Evolutionary conservation across 2,329 filamentous ascomycete species (phyloP).

Genomic region (Colletotrichum sp.): DNA sequence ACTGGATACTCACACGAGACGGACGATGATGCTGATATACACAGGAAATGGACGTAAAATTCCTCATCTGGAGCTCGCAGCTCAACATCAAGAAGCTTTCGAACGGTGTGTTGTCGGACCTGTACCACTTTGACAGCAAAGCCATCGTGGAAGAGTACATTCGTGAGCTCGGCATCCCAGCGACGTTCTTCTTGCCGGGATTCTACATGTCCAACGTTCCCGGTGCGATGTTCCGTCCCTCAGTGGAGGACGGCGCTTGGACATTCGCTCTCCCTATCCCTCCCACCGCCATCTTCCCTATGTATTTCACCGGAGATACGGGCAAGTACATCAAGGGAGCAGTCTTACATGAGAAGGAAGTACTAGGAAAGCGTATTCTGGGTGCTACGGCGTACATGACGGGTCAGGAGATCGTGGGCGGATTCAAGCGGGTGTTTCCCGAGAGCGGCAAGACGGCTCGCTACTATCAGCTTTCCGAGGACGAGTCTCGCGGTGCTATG

Average conservation of each 20-base stretch:
- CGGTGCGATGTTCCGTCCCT: constrained; percentile 28
- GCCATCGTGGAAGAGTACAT: constrained; percentile 61
- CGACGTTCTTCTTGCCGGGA: constrained; percentile 55
- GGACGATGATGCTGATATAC: constrained; percentile 10
- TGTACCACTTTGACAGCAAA: constrained; percentile 63
- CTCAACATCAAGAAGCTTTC: constrained; percentile 42
- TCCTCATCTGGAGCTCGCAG: constrained; percentile 50
- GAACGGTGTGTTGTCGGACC: constrained; percentile 42
- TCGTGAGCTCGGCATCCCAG: constrained; percentile 46
- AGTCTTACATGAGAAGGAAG: constrained; percentile 22
- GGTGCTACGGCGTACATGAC: constrained; percentile 40
- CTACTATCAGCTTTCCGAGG: constrained; percentile 33
- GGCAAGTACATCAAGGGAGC: constrained; percentile 41
- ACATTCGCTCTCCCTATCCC: constrained; percentile 36
- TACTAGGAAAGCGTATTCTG: constrained; percentile 36
- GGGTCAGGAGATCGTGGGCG: constrained; percentile 31
- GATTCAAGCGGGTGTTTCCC: constrained; percentile 32
- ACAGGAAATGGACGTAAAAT: constrained; percentile 45
- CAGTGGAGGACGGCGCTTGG: constrained; percentile 33
- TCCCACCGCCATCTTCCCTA: constrained; percentile 31
- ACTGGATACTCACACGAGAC: fast-evolving
- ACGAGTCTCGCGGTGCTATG: constrained; percentile 40
- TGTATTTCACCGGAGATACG: constrained; percentile 41
- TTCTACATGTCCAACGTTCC: constrained; percentile 59
- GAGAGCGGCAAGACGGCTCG: constrained; percentile 37